Percentiles rank a stretch among this genome's conserved stretches.
Evolutionary conservation across 2,329 filamentous ascomycete genomes (phyloP).

Genomic region (Penicillium verrucosum): DNA sequence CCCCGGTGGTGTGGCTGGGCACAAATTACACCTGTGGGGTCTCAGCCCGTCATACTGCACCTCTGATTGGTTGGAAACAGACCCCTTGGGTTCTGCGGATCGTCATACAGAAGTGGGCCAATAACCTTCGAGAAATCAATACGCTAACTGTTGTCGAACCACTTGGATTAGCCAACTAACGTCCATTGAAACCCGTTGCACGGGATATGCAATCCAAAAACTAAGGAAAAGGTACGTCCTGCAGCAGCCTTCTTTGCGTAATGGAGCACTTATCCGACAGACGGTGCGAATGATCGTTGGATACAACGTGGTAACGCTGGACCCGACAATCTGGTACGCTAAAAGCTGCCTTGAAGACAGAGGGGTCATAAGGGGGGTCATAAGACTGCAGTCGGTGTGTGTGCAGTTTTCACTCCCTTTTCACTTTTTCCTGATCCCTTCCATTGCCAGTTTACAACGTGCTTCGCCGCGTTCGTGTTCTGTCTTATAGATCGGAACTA

Average conservation of each 20-base stretch:
- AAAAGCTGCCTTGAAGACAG: constrained; percentile 14
- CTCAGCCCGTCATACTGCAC: neutral
- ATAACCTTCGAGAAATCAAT: constrained; percentile 2
- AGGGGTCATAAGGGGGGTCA: constrained; percentile 13
- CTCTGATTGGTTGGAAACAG: constrained; percentile 9
- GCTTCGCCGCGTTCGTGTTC: neutral
- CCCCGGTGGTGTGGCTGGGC: neutral
- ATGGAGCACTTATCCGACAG: neutral
- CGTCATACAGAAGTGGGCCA: constrained; percentile 1
- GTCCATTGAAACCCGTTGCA: constrained; percentile 3
- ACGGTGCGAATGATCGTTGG: neutral
- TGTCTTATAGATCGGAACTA: neutral
- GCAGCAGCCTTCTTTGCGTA: neutral
- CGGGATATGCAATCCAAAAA: constrained; percentile 8
- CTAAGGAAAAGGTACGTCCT: neutral
- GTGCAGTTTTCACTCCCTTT: constrained; percentile 1
- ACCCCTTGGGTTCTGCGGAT: constrained; percentile 8
- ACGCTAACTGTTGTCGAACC: constrained; percentile 4
- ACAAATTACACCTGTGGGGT: neutral
- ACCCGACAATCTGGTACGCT: constrained; percentile 18
- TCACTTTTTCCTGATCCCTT: constrained; percentile 16
- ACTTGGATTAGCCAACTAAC: neutral
- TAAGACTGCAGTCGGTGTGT: constrained; percentile 22
- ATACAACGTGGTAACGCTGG: neutral
- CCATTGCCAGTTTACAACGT: constrained; percentile 1